A percentile compares a stretch with the other conserved stretches of the same genome.
Evolutionary conservation across 2,329 filamentous ascomycete species (phyloP).

Genomic region (Monosporascus sp.): DNA sequence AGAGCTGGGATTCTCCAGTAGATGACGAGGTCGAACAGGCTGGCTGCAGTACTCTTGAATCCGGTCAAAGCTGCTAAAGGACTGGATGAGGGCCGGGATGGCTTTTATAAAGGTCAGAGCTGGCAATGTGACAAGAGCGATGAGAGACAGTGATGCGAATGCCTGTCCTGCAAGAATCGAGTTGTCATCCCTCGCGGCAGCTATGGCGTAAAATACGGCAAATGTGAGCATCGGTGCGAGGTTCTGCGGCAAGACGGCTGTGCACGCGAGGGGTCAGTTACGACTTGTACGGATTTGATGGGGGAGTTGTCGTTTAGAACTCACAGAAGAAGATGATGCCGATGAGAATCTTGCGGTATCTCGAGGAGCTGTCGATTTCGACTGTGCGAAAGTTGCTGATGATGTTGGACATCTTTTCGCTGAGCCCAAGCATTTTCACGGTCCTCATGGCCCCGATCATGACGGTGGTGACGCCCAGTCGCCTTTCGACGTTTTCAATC

Average conservation of each 20-base stretch:
- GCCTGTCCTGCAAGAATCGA: background rate
- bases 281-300: background rate
- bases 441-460: constrained; percentile 41
- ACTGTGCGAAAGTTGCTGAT: constrained; percentile 21
- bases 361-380: constrained; percentile 25
- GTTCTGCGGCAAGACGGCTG: background rate
- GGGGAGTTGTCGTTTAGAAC: background rate
- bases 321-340: constrained; percentile 17
- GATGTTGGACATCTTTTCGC: constrained; percentile 15
- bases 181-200: background rate
- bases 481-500: constrained; percentile 38
- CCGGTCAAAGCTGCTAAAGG: constrained; percentile 6
- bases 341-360: constrained; percentile 20
- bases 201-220: background rate
- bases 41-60: constrained; percentile 9
- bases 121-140: background rate
- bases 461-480: constrained; percentile 34
- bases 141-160: background rate
- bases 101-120: background rate
- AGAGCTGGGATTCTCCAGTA: too few relatives aligned
- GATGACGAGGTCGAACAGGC: background rate
- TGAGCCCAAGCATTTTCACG: constrained; percentile 38
- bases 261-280: background rate
- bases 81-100: constrained; percentile 1
- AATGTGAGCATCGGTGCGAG: background rate